Evolutionary conservation across 73 alveolate genomes (phyloP).

Genomic region (Paramecium octaurelia): DNA sequence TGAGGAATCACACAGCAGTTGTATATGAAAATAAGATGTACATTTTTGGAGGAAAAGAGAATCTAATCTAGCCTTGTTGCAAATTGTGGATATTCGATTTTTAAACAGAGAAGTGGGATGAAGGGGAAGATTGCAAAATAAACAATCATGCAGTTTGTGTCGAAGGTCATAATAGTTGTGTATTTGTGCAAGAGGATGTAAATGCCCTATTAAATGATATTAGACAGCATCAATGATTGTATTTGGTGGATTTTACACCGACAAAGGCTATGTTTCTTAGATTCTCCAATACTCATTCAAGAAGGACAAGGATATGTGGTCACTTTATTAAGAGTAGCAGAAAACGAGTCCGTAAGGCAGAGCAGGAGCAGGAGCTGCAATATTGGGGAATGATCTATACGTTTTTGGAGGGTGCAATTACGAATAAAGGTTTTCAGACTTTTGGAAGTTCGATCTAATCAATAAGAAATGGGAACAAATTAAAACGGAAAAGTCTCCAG

Average conservation of each 20-base stretch:
- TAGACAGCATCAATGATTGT: constrained; percentile 35
- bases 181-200: not conserved
- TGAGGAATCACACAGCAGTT: constrained; percentile 92
- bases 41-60: constrained; percentile 84
- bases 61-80: constrained; percentile 13
- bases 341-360: not conserved
- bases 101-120: constrained; percentile 21
- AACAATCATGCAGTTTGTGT: not conserved
- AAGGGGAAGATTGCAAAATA: not conserved
- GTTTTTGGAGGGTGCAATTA: constrained; percentile 67
- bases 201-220: not conserved
- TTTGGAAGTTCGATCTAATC: constrained; percentile 62
- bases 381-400: constrained; percentile 42
- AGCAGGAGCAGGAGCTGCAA: constrained; percentile 33
- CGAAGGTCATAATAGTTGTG: constrained; percentile 22
- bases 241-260: constrained; percentile 54
- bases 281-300: not conserved
- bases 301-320: not conserved
- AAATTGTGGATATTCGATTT: constrained; percentile 53
- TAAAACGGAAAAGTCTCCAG: constrained; percentile 41
- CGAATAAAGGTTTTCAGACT: constrained; percentile 47
- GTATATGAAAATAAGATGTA: constrained; percentile 65
- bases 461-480: constrained; percentile 39
- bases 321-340: not conserved
- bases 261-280: not conserved